These are phyloP conservation scores for Xerocomus amazonicus DNA, from an alignment of 1,284 basidiomycete species.

Conservation along the genomic window DNA sequence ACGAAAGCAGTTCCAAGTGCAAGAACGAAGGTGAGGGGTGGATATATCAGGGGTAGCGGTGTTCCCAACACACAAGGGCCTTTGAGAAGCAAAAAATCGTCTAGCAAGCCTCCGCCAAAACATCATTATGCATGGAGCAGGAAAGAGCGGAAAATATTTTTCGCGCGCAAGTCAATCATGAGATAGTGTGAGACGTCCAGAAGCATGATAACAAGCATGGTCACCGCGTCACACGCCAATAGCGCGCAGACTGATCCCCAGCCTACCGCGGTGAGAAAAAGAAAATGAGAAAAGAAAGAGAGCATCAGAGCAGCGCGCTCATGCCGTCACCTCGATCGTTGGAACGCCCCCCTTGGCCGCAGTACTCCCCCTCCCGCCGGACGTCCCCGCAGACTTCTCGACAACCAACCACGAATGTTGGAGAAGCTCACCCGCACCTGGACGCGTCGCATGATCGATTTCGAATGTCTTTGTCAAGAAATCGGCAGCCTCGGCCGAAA, in stretches of 20 bases:
- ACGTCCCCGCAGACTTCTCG: slow-evolving; percentile 34
- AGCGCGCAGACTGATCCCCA: no score
- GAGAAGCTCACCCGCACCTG: slow-evolving; percentile 74
- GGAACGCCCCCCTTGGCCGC: slow-evolving; percentile 20
- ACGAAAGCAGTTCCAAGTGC: no score
- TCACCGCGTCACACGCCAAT: no score
- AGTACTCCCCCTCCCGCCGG: slow-evolving; percentile 5
- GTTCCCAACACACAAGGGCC: background rate
- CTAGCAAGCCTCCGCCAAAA: no score
- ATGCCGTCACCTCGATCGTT: slow-evolving; percentile 32
- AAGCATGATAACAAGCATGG: no score
- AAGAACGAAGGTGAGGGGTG: background rate
- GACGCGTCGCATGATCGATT: slow-evolving; percentile 78
- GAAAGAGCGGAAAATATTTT: no score
- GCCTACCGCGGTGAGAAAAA: no score
- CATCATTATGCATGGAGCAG: no score
- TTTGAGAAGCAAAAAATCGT: background rate
- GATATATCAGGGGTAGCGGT: background rate
- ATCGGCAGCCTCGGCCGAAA: slow-evolving; percentile 79
- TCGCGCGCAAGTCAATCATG: no score
- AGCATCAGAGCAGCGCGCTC: background rate
- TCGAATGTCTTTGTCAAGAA: slow-evolving; percentile 86
- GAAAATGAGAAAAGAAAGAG: no score
- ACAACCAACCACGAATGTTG: slow-evolving; percentile 68
- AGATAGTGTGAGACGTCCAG: no score